phyloP scores from a whole-genome alignment of 129 eudicot species.

The Kitagawia praeruptora region DNA sequence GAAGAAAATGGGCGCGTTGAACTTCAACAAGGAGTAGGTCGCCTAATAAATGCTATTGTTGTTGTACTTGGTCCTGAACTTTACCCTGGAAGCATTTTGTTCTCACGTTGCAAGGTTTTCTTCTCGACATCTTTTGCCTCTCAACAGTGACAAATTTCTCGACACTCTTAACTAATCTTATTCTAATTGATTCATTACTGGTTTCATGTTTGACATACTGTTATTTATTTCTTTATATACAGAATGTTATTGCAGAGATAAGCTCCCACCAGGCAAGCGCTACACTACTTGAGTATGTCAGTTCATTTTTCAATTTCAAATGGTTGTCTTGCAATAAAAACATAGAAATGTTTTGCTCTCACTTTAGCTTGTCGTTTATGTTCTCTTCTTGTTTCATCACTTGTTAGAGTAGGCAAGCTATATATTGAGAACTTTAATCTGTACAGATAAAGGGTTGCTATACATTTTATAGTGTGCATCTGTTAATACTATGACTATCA shows the following conservation, averaged over 20 bases:
- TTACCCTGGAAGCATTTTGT: constrained; percentile 91
- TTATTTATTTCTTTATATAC: constrained; percentile 21
- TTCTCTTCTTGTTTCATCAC: not conserved
- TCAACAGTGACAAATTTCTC: constrained; percentile 6
- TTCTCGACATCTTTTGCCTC: constrained; percentile 4
- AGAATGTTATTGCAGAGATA: constrained; percentile 95
- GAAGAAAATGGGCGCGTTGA: constrained; percentile 94
- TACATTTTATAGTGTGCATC: no score
- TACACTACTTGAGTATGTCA: constrained; percentile 79
- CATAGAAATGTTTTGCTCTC: not conserved
- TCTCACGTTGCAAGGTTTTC: constrained; percentile 96
- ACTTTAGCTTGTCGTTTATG: not conserved
- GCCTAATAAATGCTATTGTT: constrained; percentile 93
- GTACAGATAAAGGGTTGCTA: no score
- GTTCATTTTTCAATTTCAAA: constrained; percentile 17
- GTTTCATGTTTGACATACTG: constrained; percentile 9
- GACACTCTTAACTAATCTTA: not conserved
- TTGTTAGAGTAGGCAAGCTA: no score
- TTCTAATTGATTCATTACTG: constrained; percentile 7
- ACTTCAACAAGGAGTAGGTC: constrained; percentile 94
- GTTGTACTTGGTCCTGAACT: constrained; percentile 99
- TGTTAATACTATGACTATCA: no score
- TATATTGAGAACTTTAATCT: no score
- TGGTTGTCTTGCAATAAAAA: not conserved
- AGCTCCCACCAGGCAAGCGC: constrained; percentile 85